Base-by-base conservation (phyloP, 371 early-diverging fungal species). In the Apophysomyces sp. region DNA sequence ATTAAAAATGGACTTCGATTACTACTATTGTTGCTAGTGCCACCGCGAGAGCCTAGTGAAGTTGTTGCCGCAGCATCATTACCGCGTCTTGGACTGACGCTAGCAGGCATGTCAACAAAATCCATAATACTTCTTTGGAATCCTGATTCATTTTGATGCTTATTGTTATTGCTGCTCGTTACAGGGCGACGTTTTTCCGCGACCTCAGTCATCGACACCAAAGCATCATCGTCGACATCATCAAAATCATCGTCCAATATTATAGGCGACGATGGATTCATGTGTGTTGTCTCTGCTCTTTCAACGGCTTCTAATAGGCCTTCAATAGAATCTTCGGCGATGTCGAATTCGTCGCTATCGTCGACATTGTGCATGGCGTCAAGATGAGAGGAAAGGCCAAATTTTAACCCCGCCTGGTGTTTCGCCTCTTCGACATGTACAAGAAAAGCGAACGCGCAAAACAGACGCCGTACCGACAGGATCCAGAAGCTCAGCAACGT, bases 401-500 rank as follows among this genome's bases (percentile, higher is more conserved):
- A 34, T 52, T 40, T 31, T 34, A 57, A 27, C 24, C 21, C 29
- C n/a, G 39, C 26, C 15, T 4, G 52, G 36, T 54, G 34, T 18
- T 49, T 21, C 16, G 9, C 49, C 11, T 21, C 21, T 44, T 21
- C 8, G 7, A 44, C 8, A 44, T 44, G 49, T 44, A 16, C 49
- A 67, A 69, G 63, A 68, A 65, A 58, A 68, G 49, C 11, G 41
- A 74, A 52, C 44, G 68, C 61, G 52, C 63, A 24, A 71, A 68
- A 59, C 39, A 44, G n/a, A 59, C 44, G 7, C 60, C 64, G 24
- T 31, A 27, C 49, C 4, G 51, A 58, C 63, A 67, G 26, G 76
- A 81, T 72, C 73, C 73, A 16, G 77, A 75, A 64, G 71, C 67
- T 27, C 79, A 77, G 44, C 57, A 69, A 60, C 77, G 76, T 4